Conservation (phyloP, 495 filamentous ascomycete genomes). For the Tuber umbilicatum region DNA sequence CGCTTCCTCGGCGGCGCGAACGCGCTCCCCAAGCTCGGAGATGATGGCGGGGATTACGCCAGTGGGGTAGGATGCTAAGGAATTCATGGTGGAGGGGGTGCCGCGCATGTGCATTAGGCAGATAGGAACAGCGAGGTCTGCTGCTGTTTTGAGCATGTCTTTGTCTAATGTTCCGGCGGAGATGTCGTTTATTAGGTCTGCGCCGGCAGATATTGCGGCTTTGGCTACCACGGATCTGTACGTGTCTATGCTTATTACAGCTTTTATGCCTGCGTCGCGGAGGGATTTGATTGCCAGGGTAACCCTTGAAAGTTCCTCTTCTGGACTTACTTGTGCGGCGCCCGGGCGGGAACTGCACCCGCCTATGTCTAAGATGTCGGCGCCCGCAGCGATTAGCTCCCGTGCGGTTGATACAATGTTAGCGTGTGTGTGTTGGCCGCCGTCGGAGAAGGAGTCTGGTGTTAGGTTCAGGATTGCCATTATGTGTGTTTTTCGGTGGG, state of each 20-base stretch:
- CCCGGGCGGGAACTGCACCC: slow-evolving; percentile 85
- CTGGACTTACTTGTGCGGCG: slow-evolving; percentile 55
- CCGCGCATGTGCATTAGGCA: slow-evolving; percentile 96
- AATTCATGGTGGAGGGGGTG: slow-evolving; percentile 73
- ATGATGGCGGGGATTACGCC: slow-evolving; percentile 63
- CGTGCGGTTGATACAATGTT: slow-evolving; percentile 50
- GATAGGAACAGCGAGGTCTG: slow-evolving; percentile 69
- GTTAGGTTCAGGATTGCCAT: slow-evolving; percentile 97
- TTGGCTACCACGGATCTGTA: slow-evolving; percentile 82
- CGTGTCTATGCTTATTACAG: slow-evolving; percentile 82
- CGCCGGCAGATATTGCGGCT: slow-evolving; percentile 71
- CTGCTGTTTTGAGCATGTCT: slow-evolving; percentile 75
- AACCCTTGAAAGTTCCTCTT: slow-evolving; percentile 71
- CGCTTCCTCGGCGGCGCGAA: slow-evolving; percentile 70
- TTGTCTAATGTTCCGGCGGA: slow-evolving; percentile 73
- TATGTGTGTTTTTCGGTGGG: slow-evolving; percentile 62
- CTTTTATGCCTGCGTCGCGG: slow-evolving; percentile 55
- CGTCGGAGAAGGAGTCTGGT: slow-evolving; percentile 95
- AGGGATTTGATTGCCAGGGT: slow-evolving; percentile 70
- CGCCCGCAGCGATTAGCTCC: slow-evolving; percentile 58
- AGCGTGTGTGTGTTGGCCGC: slow-evolving; percentile 54
- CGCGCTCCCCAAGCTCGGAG: slow-evolving; percentile 60
- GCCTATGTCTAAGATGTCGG: slow-evolving; percentile 83
- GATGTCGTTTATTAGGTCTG: slow-evolving; percentile 92
- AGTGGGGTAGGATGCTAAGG: slow-evolving; percentile 60